Percentiles rank a stretch among this genome's conserved stretches.
phyloP scores from a whole-genome alignment of 164 flowering plant species.

The Vitis cinerea region DNA sequence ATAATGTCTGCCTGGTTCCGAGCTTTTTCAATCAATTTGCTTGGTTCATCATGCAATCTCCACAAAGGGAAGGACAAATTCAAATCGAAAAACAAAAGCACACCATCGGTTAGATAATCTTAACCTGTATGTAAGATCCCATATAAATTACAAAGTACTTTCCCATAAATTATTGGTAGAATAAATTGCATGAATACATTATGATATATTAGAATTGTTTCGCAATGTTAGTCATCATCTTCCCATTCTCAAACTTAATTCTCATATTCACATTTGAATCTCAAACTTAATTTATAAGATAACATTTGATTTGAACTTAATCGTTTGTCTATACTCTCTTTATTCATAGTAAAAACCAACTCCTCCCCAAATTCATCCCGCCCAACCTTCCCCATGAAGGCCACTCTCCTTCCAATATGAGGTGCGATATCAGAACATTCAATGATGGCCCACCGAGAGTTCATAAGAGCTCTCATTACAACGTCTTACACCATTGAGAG shows the following conservation, averaged over 20 bases:
- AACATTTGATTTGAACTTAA: conserved; percentile 32
- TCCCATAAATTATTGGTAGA: no score
- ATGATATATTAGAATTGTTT: no score
- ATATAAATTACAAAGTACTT: no score
- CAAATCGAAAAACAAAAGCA: conserved; percentile 69
- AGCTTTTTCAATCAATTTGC: conserved; percentile 63
- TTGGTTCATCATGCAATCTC: conserved; percentile 82
- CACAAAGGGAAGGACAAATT: conserved; percentile 89
- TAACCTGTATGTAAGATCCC: no score
- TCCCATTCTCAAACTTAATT: conserved; percentile 65
- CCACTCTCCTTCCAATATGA: conserved; percentile 91
- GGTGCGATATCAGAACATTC: conserved; percentile 82
- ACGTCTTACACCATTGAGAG: conserved; percentile 58
- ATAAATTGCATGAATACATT: neutral
- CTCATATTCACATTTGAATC: conserved; percentile 56
- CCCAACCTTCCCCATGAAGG: conserved; percentile 92
- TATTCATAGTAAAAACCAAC: conserved; percentile 69
- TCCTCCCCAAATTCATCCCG: conserved; percentile 72
- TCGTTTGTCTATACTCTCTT: conserved; percentile 76
- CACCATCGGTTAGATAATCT: conserved; percentile 62
- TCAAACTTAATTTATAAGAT: no score
- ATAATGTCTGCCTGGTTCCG: conserved; percentile 78
- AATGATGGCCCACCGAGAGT: conserved; percentile 88
- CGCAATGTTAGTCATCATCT: conserved; percentile 63
- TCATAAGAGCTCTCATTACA: conserved; percentile 85